Evolutionary conservation across 371 early-diverging fungal species (phyloP).

Genomic region (Rhizomucor pusillus): DNA sequence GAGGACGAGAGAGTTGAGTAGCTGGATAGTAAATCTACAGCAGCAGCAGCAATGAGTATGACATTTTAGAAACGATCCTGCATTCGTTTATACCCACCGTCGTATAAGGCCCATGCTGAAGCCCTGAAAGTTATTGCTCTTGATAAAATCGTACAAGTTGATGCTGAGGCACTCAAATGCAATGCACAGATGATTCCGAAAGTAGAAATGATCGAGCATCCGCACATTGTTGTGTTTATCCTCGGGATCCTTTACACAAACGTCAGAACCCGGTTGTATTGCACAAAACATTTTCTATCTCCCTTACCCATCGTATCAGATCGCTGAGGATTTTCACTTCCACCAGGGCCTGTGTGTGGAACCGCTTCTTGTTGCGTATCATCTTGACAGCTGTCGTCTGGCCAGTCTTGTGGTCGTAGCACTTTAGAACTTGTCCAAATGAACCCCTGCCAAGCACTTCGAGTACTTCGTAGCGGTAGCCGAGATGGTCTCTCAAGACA

Average conservation of each 20-base stretch:
- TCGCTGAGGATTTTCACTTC: slow-evolving; percentile 82
- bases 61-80: background rate
- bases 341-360: slow-evolving; percentile 83
- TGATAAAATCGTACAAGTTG: slow-evolving; percentile 97
- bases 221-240: slow-evolving; percentile 80
- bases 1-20: slow-evolving; percentile 76
- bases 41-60: background rate
- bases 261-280: background rate
- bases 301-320: slow-evolving; percentile 41
- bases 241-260: slow-evolving; percentile 68
- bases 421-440: slow-evolving; percentile 89
- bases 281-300: background rate
- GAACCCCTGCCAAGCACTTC: slow-evolving; percentile 86
- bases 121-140: slow-evolving; percentile 91
- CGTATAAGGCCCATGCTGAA: slow-evolving; percentile 78
- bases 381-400: slow-evolving; percentile 85
- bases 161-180: slow-evolving; percentile 93
- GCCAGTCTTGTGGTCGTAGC: slow-evolving; percentile 76
- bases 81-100: slow-evolving; percentile 26
- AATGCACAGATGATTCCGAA: slow-evolving; percentile 94
- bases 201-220: slow-evolving; percentile 89
- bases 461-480: slow-evolving; percentile 81
- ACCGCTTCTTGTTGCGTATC: slow-evolving; percentile 84
- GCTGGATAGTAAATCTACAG: slow-evolving; percentile 73
- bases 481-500: slow-evolving; percentile 73